Base-by-base conservation (phyloP, 2,329 filamentous ascomycete genomes). In the Fusarium sp. region DNA sequence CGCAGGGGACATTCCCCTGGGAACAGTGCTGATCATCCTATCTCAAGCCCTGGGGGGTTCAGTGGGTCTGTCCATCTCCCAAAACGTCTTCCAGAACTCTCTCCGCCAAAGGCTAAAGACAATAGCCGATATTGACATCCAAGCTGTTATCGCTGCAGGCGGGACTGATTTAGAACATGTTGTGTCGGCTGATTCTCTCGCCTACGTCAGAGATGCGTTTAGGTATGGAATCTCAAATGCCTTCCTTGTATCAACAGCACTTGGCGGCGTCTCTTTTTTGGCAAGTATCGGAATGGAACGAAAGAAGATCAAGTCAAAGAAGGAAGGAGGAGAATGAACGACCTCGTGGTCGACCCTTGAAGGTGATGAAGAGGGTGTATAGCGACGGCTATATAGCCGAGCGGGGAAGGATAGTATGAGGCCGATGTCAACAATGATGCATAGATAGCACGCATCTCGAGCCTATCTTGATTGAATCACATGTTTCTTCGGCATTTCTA, bases 21-120 rank as follows among this genome's bases (percentile, higher is more conserved):
- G 83, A 5, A 83, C 83, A 7, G 83, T 84, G 4, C 67, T 80
- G 18, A 78, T 85, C 3, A 81, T 86, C 25, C 85, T 87, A 70
- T 78, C 79, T 7, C 85, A 86, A 74, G 79, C 82, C 3, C 76
- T 87, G 0, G 84, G 84, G 33, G 85, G 85, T 7, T 65, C 73
- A 10, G 53, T 76, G 2, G 71, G 73, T 3, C 67, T 75, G 4
- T 58, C 65, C 3, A 68, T 76, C 7, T 71, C 71, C 11, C 73
- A 73, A 15, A 76, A 75, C 9, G 58, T 76, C 1, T 76, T 76
- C 22, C 68, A 74, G 22, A 72, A 71, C 12, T 53, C 35, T 7
- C 55, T 75, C 1, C 60, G 39, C 8, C 45, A 52, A 10, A 42
- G 53, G 15, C 53, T 76, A 4, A 36, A 38, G 2, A 35, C 56